Percentiles rank a stretch among this genome's conserved stretches.
phyloP scores from a whole-genome alignment of 805 yeast species.

The Jamesozyma lodderae region DNA sequence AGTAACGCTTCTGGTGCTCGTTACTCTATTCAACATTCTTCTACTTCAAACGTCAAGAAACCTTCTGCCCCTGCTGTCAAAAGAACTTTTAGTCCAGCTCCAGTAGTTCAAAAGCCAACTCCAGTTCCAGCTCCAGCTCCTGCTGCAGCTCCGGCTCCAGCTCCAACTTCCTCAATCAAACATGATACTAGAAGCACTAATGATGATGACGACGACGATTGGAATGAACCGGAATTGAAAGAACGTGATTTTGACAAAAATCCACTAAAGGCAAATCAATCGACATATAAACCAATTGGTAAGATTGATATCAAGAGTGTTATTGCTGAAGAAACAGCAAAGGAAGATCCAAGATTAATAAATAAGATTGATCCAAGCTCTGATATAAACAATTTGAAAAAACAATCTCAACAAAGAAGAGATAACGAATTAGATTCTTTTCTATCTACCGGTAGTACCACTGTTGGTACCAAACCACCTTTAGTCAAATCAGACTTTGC shows the following conservation, averaged over 20 bases:
- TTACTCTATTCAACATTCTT: slow-evolving; percentile 54
- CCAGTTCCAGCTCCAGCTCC: slow-evolving; percentile 20
- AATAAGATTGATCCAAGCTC: slow-evolving; percentile 19
- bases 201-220: slow-evolving; percentile 31
- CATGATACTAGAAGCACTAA: not conserved
- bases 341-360: slow-evolving; percentile 36
- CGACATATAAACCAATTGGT: slow-evolving; percentile 55
- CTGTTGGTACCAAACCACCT: slow-evolving; percentile 32
- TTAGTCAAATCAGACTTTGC: slow-evolving; percentile 2
- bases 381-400: slow-evolving; percentile 31
- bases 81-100: slow-evolving; percentile 15
- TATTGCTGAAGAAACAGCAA: slow-evolving; percentile 36
- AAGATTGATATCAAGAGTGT: slow-evolving; percentile 43
- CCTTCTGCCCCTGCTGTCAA: slow-evolving; percentile 25
- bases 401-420: slow-evolving; percentile 30
- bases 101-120: no score
- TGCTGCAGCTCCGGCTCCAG: slow-evolving; percentile 7
- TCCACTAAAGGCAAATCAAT: slow-evolving; percentile 35
- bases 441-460: slow-evolving; percentile 22
- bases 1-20: slow-evolving; percentile 94
- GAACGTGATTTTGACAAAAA: slow-evolving; percentile 43
- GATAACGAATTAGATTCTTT: slow-evolving; percentile 30
- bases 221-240: slow-evolving; percentile 39
- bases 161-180: slow-evolving; percentile 8
- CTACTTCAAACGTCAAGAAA: slow-evolving; percentile 20